Conservation (phyloP, 129 eudicot genomes). For the Logfia minima region DNA sequence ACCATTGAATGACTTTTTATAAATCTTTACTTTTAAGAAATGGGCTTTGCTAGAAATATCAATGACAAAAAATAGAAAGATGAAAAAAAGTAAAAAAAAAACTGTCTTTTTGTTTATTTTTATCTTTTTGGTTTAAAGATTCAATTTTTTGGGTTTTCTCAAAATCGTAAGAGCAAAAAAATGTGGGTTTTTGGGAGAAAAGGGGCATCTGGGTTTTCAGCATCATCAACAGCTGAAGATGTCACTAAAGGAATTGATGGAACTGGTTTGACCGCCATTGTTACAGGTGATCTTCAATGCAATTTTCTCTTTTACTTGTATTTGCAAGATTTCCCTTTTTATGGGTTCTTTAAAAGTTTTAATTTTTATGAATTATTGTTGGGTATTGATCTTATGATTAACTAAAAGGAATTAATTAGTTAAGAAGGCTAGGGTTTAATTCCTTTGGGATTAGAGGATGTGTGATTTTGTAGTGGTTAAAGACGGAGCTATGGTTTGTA, state of each 20-base stretch:
- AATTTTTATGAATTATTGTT: neutral
- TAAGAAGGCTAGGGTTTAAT: conserved; percentile 10
- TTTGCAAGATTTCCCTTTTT: neutral
- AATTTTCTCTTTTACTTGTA: neutral
- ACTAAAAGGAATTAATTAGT: neutral
- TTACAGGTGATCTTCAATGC: conserved; percentile 47
- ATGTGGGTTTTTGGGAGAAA: conserved; percentile 65
- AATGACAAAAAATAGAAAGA: too few relatives aligned
- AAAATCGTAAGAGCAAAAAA: neutral
- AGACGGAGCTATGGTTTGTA: neutral
- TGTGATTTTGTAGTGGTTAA: neutral
- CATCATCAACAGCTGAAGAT: conserved; percentile 66
- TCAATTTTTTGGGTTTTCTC: neutral
- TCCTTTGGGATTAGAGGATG: neutral
- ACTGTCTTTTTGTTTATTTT: neutral
- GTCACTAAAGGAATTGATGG: conserved; percentile 65
- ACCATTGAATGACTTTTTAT: too few relatives aligned
- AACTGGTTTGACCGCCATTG: conserved; percentile 60
- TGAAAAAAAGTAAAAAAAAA: too few relatives aligned
- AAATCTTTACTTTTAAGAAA: too few relatives aligned
- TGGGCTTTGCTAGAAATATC: too few relatives aligned
- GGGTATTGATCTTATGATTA: neutral
- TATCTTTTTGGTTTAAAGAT: neutral
- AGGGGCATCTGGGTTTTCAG: conserved; percentile 70
- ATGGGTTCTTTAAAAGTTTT: neutral